phyloP scores from a whole-genome alignment of 345 rosid species.

The Acer yangbiense region DNA sequence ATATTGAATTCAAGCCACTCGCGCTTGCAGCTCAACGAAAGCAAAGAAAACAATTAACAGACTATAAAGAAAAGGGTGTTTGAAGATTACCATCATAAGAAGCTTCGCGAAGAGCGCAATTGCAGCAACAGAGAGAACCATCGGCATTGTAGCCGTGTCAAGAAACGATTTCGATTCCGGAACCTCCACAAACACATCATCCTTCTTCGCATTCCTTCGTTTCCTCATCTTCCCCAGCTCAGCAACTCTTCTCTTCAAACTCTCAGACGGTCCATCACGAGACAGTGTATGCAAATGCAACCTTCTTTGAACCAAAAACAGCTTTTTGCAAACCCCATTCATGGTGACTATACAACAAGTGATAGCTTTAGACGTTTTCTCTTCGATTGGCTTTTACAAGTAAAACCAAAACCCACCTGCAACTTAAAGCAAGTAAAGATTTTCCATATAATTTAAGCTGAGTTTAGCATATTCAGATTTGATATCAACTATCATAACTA shows the following conservation, averaged over 20 bases:
- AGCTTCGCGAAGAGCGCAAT: slow-evolving; percentile 72
- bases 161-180: slow-evolving; percentile 67
- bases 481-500: neutral
- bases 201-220: slow-evolving; percentile 45
- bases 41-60: neutral
- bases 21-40: neutral
- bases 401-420: neutral
- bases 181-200: slow-evolving; percentile 71
- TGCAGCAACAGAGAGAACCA: slow-evolving; percentile 68
- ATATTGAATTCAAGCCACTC: too few species aligned
- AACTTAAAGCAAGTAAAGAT: neutral
- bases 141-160: slow-evolving; percentile 80
- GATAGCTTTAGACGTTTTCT: neutral
- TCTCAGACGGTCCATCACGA: slow-evolving; percentile 52
- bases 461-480: neutral
- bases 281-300: slow-evolving; percentile 48
- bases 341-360: slow-evolving; percentile 28
- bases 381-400: neutral
- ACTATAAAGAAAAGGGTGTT: neutral
- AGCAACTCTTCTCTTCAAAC: slow-evolving; percentile 52
- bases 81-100: slow-evolving; percentile 73
- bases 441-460: neutral
- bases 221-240: slow-evolving; percentile 57
- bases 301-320: slow-evolving; percentile 37
- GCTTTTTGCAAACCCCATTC: slow-evolving; percentile 40